phyloP scores from a whole-genome alignment of 2,329 filamentous ascomycete genomes.

The Ophiostoma fasciatum region DNA sequence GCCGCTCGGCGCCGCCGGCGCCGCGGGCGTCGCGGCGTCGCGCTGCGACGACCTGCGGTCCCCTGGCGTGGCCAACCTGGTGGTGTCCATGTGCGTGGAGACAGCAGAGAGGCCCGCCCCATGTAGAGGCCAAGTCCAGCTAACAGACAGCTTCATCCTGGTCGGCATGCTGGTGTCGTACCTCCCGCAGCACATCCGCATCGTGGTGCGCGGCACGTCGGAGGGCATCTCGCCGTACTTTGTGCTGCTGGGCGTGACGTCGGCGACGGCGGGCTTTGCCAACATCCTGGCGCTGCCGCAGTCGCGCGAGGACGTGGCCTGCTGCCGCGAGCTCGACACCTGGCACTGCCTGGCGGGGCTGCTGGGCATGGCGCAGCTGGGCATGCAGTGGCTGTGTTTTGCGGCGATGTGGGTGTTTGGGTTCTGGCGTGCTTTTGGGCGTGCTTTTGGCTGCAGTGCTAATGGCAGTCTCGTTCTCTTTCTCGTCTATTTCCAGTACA shows the following conservation, averaged over 20 bases:
- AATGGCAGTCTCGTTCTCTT: conserved; percentile 71
- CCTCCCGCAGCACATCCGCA: conserved; percentile 85
- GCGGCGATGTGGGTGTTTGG: conserved; percentile 58
- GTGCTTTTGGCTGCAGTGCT: background rate
- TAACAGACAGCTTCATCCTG: conserved; percentile 49
- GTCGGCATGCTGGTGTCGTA: conserved; percentile 85
- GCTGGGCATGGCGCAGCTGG: conserved; percentile 81
- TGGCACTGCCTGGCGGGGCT: conserved; percentile 77
- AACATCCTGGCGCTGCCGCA: conserved; percentile 84
- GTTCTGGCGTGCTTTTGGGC: background rate
- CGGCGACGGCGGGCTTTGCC: conserved; percentile 73
- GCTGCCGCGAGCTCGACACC: conserved; percentile 66
- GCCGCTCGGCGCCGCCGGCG: conserved; percentile 1
- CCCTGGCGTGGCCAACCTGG: conserved; percentile 38
- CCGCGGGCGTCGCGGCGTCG: conserved; percentile 11
- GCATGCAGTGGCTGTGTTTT: conserved; percentile 84
- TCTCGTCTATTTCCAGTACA: conserved; percentile 77
- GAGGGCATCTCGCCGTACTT: conserved; percentile 95
- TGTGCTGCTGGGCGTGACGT: conserved; percentile 83
- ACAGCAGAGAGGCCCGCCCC: background rate
- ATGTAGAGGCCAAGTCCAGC: conserved; percentile 3
- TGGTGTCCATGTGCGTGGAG: conserved; percentile 34
- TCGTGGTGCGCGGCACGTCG: conserved; percentile 70
- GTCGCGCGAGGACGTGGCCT: conserved; percentile 68
- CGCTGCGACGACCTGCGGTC: conserved; percentile 37